phyloP scores from a whole-genome alignment of 176 grass and related monocot species.

The Eleusine indica region DNA sequence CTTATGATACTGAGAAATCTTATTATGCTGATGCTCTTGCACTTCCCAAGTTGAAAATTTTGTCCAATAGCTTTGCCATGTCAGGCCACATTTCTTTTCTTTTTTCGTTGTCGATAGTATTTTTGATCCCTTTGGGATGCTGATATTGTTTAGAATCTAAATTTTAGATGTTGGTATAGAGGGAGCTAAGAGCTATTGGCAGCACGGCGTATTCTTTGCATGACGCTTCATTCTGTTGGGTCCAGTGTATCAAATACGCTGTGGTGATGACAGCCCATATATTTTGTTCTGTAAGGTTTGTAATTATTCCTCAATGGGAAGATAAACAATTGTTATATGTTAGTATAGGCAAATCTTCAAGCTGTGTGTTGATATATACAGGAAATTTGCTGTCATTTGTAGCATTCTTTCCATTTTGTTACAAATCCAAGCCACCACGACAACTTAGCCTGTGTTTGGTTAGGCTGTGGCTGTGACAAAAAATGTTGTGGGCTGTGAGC shows the following conservation, averaged over 20 bases:
- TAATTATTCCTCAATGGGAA: constrained; percentile 53
- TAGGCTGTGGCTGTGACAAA: too few relatives aligned
- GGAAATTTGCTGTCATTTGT: not conserved
- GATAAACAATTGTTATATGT: constrained; percentile 40
- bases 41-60: constrained; percentile 26
- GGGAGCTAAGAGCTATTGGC: constrained; percentile 31
- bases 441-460: too few relatives aligned
- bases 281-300: constrained; percentile 65
- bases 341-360: constrained; percentile 33
- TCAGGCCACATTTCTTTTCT: constrained; percentile 17
- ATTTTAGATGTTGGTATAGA: constrained; percentile 42
- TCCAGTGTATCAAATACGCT: constrained; percentile 43
- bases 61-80: constrained; percentile 29
- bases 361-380: constrained; percentile 4
- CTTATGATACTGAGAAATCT: constrained; percentile 2
- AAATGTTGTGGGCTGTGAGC: too few relatives aligned
- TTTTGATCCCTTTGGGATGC: constrained; percentile 27
- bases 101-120: constrained; percentile 34
- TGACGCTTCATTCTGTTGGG: constrained; percentile 34
- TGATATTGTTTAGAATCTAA: constrained; percentile 22
- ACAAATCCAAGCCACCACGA: too few relatives aligned
- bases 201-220: constrained; percentile 47
- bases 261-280: constrained; percentile 45
- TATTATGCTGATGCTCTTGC: constrained; percentile 26
- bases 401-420: not conserved